Conservation (phyloP, 441 rosid genomes). For the Gossypium schwendimanii region DNA sequence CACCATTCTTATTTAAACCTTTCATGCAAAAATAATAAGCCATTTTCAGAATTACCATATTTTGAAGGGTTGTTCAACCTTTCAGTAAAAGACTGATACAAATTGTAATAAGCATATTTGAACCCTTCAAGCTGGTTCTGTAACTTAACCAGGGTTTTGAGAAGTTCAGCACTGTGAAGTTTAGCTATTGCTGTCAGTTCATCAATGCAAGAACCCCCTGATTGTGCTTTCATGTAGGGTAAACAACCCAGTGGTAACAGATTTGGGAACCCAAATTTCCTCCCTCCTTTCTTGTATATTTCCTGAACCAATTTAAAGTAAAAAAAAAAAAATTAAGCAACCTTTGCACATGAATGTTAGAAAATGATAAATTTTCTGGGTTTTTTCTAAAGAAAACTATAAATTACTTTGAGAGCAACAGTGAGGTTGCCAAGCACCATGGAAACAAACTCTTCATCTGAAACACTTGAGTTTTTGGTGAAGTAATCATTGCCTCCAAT, state of each 20-base stretch:
- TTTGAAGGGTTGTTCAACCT: conserved; percentile 9
- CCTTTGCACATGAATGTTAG: not conserved
- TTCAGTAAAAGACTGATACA: not conserved
- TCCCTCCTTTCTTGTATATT: conserved; percentile 12
- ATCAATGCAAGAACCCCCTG: not conserved
- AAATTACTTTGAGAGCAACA: conserved; percentile 6
- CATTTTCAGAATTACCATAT: conserved; percentile 4
- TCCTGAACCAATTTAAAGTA: conserved; percentile 1
- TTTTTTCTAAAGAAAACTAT: not conserved
- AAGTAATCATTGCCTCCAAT: not conserved
- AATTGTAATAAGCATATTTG: not conserved
- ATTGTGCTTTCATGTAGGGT: not conserved
- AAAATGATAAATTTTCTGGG: not conserved
- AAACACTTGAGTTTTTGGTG: not conserved
- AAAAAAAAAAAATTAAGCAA: not conserved
- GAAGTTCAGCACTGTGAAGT: not conserved
- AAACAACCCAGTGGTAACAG: not conserved
- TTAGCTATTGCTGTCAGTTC: not conserved
- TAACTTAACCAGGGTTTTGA: not conserved
- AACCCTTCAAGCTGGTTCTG: not conserved
- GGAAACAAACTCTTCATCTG: not conserved
- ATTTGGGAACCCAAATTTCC: conserved; percentile 7
- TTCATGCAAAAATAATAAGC: no score
- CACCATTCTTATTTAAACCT: no score
- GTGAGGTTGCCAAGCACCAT: conserved; percentile 10